Base-by-base conservation (phyloP, 768 basidiomycete species). In the Russula ochroleuca region DNA sequence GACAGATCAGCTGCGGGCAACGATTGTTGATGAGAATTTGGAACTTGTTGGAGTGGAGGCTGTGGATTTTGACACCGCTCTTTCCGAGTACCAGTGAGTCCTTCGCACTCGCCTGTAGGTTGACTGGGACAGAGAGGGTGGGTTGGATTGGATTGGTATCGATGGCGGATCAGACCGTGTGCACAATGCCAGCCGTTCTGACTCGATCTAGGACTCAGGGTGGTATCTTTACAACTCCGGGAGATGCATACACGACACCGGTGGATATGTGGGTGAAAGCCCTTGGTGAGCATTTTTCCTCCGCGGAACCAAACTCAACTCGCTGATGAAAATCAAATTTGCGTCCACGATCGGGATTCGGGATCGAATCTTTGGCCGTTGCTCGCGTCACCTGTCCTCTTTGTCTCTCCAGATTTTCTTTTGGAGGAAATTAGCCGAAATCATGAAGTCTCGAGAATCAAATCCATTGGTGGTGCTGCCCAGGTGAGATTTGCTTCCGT, bases 231-330 rank as follows among this genome's bases (percentile, higher is more conserved):
- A 92, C 88, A 49, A 90, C 88, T 0, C 87, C 88, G 5, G 90
- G 89, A 35, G 90, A 93, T 74, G 90, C 89, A 25, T 92, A 88
- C 72, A 92, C 89, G 43, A 92, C 91, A 8, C 91, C 92, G 1
- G 82, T 94, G 51, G 91, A 94, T 70, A 91, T 93, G 88, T 93
- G 91, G 91, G 85, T 92, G 59, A 91, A 90, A 73, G 88, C 81
- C 17, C 81, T 94, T 55, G 92, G 92, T 91, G 73, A 75, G 86
- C 77, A 61, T 64, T 70, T 71, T 69, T 57, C 61, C 63, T 59
- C 65, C 54, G 51, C 69, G 57, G 58, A 62, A 68, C 62, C 65
- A 70, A 49, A 45, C 25, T 43, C 28, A 49, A 49, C 31, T 50
- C 52, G 38, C 31, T 53, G 70, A 76, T 84, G 84, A 83, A 84